Percentiles rank a stretch among this genome's conserved stretches.
phyloP scores from a whole-genome alignment of 768 basidiomycete genomes.

The Dacryopinax spathularia region DNA sequence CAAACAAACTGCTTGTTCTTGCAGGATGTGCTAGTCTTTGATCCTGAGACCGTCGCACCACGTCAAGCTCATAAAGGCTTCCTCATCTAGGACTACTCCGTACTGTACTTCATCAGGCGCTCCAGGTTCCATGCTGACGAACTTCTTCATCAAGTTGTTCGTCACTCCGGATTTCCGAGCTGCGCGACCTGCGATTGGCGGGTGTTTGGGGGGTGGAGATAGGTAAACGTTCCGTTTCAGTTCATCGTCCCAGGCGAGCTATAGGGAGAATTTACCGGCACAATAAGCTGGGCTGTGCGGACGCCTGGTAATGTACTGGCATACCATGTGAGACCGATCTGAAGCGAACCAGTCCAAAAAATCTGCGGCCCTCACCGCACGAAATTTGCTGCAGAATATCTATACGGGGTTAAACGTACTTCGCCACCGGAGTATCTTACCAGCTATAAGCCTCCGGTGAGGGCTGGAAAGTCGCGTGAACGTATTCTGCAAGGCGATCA shows the following conservation, averaged over 20 bases:
- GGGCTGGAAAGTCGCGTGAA: slow-evolving; percentile 19
- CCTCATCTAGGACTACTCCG: background rate
- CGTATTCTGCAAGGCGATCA: slow-evolving; percentile 17
- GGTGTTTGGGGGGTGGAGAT: slow-evolving; percentile 37
- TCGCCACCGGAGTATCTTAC: slow-evolving; percentile 14
- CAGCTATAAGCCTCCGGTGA: background rate
- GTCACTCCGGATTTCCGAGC: slow-evolving; percentile 28
- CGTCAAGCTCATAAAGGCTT: background rate
- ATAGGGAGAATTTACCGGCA: background rate
- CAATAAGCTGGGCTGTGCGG: background rate
- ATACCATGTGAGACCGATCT: slow-evolving; percentile 64
- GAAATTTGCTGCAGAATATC: slow-evolving; percentile 37
- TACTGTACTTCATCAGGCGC: background rate
- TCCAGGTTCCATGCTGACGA: slow-evolving; percentile 34
- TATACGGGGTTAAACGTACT: background rate
- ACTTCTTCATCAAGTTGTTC: slow-evolving; percentile 46
- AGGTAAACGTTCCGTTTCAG: slow-evolving; percentile 22
- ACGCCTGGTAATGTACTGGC: slow-evolving; percentile 5
- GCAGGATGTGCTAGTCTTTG: too few species aligned
- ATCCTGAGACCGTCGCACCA: too few species aligned
- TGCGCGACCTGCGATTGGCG: slow-evolving; percentile 33
- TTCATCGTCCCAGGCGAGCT: slow-evolving; percentile 4
- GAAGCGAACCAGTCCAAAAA: slow-evolving; percentile 54
- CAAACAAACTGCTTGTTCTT: too few species aligned
- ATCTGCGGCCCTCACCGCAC: slow-evolving; percentile 39